A percentile compares a stretch with the other conserved stretches of the same genome.
phyloP scores from a whole-genome alignment of 495 filamentous ascomycete species.

The Penicillium simplicissimum region DNA sequence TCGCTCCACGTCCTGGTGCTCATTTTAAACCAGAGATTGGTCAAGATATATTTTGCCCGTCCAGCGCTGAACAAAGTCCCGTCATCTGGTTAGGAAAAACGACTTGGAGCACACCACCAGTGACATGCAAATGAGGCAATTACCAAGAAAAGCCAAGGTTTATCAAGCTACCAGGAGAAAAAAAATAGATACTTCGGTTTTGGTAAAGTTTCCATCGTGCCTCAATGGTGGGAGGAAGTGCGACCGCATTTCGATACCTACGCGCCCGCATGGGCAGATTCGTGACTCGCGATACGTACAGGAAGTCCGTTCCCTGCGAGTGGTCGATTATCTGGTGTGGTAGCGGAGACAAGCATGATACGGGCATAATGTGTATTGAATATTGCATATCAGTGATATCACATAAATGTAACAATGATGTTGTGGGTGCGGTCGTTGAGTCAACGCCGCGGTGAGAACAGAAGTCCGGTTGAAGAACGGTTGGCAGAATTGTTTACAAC shows the following conservation, averaged over 20 bases:
- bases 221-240: background rate
- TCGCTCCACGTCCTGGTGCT: background rate
- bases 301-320: background rate
- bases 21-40: no score
- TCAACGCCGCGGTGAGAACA: background rate
- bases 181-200: background rate
- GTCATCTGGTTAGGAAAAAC: background rate
- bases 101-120: no score
- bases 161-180: background rate
- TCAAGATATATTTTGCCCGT: slow-evolving; percentile 2
- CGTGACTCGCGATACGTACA: background rate
- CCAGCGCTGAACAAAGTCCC: background rate
- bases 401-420: background rate
- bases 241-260: slow-evolving; percentile 1
- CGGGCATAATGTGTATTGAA: background rate
- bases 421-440: slow-evolving; percentile 1
- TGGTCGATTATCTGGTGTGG: background rate
- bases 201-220: background rate
- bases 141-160: background rate
- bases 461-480: background rate
- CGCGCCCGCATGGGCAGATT: background rate
- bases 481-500: background rate
- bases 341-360: background rate
- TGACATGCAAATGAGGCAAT: background rate
- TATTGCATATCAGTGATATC: background rate